These are phyloP conservation scores for Teratosphaeria nubilosa DNA, from an alignment of 2,329 filamentous ascomycete species.

Conservation along the genomic window DNA sequence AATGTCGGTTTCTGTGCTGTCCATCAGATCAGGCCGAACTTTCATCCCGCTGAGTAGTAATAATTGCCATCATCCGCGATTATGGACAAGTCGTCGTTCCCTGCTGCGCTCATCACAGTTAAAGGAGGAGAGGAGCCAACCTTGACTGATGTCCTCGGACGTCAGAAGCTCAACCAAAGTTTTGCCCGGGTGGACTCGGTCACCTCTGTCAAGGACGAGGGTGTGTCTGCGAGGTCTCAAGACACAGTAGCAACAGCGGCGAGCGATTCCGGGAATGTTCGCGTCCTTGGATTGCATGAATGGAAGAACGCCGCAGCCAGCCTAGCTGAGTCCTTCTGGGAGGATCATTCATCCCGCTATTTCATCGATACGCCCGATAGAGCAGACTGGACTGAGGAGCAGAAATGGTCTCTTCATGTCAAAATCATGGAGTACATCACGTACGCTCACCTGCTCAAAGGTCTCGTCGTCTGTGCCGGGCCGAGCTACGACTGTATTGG, in stretches of 20 bases:
- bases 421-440: constrained; percentile 69
- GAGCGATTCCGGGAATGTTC: constrained; percentile 35
- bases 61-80: constrained; percentile 28
- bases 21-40: constrained; percentile 37
- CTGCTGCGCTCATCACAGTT: constrained; percentile 12
- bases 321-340: constrained; percentile 66
- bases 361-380: constrained; percentile 63
- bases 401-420: constrained; percentile 67
- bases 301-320: constrained; percentile 61
- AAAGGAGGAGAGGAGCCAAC: constrained; percentile 25
- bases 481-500: constrained; percentile 68
- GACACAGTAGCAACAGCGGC: neutral
- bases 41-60: constrained; percentile 31
- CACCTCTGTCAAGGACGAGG: neutral
- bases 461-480: constrained; percentile 64
- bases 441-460: constrained; percentile 64
- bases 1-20: constrained; percentile 28
- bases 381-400: constrained; percentile 50
- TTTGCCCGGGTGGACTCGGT: constrained; percentile 6
- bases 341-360: constrained; percentile 65
- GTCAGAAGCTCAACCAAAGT: neutral
- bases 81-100: constrained; percentile 34
- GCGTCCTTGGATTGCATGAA: constrained; percentile 54
- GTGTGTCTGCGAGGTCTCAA: neutral
- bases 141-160: constrained; percentile 21